A percentile compares a stretch with the other conserved stretches of the same genome.
Evolutionary conservation across 163 green algal species (phyloP).

Genomic region (Trebouxia gelatinosa): DNA sequence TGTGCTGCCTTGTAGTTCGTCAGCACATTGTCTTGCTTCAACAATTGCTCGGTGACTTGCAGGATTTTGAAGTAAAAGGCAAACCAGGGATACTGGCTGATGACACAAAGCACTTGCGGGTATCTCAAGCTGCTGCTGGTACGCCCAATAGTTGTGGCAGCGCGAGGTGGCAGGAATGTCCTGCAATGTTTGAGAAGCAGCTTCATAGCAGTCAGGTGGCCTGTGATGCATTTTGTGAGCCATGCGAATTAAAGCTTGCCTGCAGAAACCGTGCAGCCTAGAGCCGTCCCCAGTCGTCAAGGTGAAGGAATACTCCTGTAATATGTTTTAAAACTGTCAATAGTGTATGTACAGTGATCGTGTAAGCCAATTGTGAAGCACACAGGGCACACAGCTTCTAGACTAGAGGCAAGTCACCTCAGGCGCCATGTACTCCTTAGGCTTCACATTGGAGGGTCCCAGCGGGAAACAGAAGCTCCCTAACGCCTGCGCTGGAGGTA

Average conservation of each 20-base stretch:
- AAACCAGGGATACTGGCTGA: slow-evolving; percentile 62
- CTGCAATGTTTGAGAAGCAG: slow-evolving; percentile 8
- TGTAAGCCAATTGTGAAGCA: no score
- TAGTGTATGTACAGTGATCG: no score
- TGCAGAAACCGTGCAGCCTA: slow-evolving; percentile 68
- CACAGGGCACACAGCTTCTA: no score
- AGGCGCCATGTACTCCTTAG: slow-evolving; percentile 58
- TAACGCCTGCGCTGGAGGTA: slow-evolving; percentile 37
- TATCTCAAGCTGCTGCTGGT: slow-evolving; percentile 48
- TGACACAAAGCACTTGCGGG: slow-evolving; percentile 70
- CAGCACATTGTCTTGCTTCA: slow-evolving; percentile 49
- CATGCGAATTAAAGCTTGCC: slow-evolving; percentile 28
- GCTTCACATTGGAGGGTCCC: slow-evolving; percentile 48
- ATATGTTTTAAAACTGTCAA: no score
- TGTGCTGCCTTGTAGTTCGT: slow-evolving; percentile 30
- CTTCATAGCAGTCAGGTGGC: neutral
- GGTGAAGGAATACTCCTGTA: slow-evolving; percentile 66
- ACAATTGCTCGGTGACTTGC: slow-evolving; percentile 62
- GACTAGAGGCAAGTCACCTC: slow-evolving; percentile 47
- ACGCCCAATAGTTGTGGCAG: neutral
- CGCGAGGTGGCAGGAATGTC: slow-evolving; percentile 51
- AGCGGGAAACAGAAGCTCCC: slow-evolving; percentile 67
- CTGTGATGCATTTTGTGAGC: neutral
- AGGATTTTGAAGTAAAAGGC: slow-evolving; percentile 74
- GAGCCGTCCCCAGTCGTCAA: slow-evolving; percentile 58